Evolutionary conservation across 495 filamentous ascomycete genomes (phyloP), one percentile per base, ranked within the genome.

Genomic region (Neurospora sp.): DNA sequence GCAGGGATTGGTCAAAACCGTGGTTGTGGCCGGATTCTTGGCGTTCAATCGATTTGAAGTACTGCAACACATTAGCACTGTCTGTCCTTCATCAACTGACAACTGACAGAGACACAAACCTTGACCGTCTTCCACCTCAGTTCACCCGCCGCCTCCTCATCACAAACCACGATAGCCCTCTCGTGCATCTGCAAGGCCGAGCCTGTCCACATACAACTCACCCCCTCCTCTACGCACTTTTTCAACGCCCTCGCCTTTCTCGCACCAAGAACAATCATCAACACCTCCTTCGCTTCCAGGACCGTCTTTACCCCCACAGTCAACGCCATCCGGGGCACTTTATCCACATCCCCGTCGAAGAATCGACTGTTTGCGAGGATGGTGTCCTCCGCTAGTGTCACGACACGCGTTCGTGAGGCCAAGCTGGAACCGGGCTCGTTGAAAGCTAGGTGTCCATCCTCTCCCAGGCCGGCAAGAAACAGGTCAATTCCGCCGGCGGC

Each of bases 141-240:
- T 78, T 96, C 93, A 6, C 92, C 83, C 1, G 93, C 95, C 10
- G 93, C 93, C 77, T 96, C 93, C 72, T 94, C 92, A 76, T 96
- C 93, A 66, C 92, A 93, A 4, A 95, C 92, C 41, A 95, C 88
- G 85, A 95, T 86, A 23, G 92, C 89, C 77, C 94, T 90, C 5
- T 88, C 91, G 78, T 95, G 93, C 75, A 95, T 77, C 81, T 96
- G 93, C 72, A 96, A 84, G 38, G 88, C 88, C 7, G 92, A 94
- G 10, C 94, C 86, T 0, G 93, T 95, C 92, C 92, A 95, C 92
- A 94, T 94, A 83, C 95, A 92, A 78, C 93, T 94, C 54, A 96
- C 88, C 9, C 91, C 92, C 39, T 90, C 90, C 79, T 96, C 93
- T 39, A 96, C 89, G 75, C 92, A 93, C 74, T 89, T 90, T 77